Base-by-base conservation (phyloP, 495 filamentous ascomycete species). In the Amniculicola lignicola region DNA sequence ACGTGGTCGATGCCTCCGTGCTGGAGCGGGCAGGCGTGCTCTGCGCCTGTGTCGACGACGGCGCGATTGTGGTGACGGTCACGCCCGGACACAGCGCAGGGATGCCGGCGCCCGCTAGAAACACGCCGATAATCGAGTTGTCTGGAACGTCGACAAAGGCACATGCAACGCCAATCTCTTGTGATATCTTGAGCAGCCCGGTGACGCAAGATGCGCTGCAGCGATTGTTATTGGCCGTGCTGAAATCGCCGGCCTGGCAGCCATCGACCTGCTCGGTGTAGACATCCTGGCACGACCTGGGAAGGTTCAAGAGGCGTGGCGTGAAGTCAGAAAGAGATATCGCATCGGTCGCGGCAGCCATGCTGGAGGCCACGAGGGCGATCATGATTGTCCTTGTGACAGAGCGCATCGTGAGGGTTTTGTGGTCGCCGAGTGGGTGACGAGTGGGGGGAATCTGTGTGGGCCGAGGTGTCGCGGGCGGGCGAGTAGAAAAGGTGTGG, bases 321-420 rank as follows among this genome's bases (percentile, higher is more conserved):
- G 29, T 50, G 51, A 66, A 66, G 27, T 58, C 54, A 2, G 48
- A 38, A 4, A 63, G 61, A n/a, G 59, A 56, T 24, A 66, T 45
- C 23, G 61, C 25, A 27, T 37, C 24, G 40, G 52, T 36, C 10
- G 60, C 27, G 38, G 44, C 12, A n/a, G 56, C 33, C 15, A 48
- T 45, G 29, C 31, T 35, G 27, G 31, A 21, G 18, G 49, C 21
- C 23, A 61, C 23, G 10, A 66, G 42, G 25, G 37, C 22, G 14
- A 38, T 7, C 28, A 56, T 36, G 54, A 58, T 7, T 16, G 43
- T 31, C n/a, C 5, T 16, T 25, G 4, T 7, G 18, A 35, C n/a
- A 25, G 33, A 16, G 40, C 22, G 41, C 51, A 61, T 57, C 14
- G 52, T 50, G 51, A 40, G 37, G 28, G 39, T 18, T 39, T 2